Evolutionary conservation across 805 yeast species (phyloP), one percentile per base, ranked within the genome.

Genomic region (Teunomyces barrocoloradensis): DNA sequence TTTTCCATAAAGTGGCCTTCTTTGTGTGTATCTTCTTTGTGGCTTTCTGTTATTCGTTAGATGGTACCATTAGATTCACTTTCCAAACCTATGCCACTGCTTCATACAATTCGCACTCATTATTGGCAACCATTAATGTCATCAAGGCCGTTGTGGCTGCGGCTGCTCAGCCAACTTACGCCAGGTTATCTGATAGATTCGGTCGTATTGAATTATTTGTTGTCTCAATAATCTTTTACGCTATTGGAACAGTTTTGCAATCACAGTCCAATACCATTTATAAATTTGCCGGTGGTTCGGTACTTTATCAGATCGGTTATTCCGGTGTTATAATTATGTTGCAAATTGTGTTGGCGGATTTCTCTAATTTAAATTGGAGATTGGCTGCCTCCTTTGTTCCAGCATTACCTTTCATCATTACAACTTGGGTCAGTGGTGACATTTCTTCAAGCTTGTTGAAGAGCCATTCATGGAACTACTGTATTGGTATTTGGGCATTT

Each of bases 401-500:
- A 20, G 80, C 89, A 3, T 71, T 81, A 57, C 92, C 92, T 2
- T 84, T 77, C 56, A 79, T 87, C 56, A 82, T 87, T 65, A 87
- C 84, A 65, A 83, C 92, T 12, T 87, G 94, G 94, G 75, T 85
- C 47, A 66, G 83, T 25, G 92, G 89, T 59, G 70, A 82, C 55
- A 71, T 87, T 42, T 65, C 77, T 12, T 53, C 62, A 6, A 65
- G 65, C 30, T 63, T 74, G 47, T 66, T 66, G 29, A 64, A 64
- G 10, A 30, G 37, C 34, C 84, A 89, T 84, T 73, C 81, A 10
- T 86, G 91, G 91, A 58, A 52, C 43, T 69, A 56, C 50, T 85
- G 84, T 57, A 80, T 85, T 55, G 90, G 85, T 34, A 85, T 86
- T 79, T 86, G 87, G 87, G 89, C 90, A 1, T 82, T 84, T 55